phyloP scores from a whole-genome alignment of 179 eudicot species.

The Patellifolia procumbens region DNA sequence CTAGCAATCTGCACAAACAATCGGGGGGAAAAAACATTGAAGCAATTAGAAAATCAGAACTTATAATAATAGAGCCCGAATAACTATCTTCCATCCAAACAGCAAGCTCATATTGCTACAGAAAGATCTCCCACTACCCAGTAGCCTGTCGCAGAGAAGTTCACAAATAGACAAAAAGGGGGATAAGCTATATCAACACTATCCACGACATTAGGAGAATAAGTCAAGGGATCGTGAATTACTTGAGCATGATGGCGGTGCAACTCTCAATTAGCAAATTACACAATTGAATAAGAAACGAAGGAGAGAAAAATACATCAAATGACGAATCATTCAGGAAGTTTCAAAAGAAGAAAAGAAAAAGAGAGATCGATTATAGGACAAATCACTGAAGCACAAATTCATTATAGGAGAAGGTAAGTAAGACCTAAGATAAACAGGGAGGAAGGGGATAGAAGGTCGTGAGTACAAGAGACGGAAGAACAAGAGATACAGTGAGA shows the following conservation, averaged over 20 bases:
- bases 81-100: background rate
- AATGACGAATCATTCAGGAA: background rate
- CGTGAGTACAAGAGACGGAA: background rate
- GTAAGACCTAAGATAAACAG: no score
- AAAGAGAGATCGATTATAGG: background rate
- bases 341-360: background rate
- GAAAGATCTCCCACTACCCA: background rate
- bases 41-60: constrained; percentile 3
- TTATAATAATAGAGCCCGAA: background rate
- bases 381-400: constrained; percentile 5
- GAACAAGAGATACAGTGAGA: background rate
- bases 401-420: background rate
- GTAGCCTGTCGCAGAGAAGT: background rate
- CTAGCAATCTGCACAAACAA: constrained; percentile 68
- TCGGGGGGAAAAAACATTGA: background rate
- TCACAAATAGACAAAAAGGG: no score
- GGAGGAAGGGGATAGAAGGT: background rate
- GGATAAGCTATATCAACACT: background rate
- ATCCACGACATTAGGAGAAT: background rate
- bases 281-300: background rate
- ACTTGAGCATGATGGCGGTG: background rate
- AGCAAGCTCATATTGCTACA: background rate
- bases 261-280: background rate
- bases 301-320: background rate
- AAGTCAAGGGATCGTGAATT: background rate